phyloP scores from a whole-genome alignment of 78 protist species.

The Cavenderia fasciculata region DNA sequence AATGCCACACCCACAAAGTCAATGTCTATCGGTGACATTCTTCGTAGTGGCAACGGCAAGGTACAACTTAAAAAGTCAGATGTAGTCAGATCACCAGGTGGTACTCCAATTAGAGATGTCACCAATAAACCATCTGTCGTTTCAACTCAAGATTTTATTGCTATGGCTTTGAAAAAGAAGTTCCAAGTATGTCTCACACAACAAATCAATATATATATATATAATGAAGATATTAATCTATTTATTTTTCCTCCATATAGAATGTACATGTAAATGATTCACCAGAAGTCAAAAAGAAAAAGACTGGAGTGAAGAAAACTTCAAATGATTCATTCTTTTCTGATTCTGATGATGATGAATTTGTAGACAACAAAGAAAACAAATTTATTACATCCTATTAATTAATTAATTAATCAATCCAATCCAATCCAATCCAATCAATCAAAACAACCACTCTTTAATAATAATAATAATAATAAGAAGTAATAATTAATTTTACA shows the following conservation, averaged over 20 bases:
- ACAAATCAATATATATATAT: too few species aligned
- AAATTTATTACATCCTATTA: not conserved
- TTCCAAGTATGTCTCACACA: conserved; percentile 3
- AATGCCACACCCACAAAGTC: not conserved
- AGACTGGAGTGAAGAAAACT: not conserved
- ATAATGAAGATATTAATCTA: too few species aligned
- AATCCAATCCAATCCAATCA: not conserved
- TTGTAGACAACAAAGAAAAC: not conserved
- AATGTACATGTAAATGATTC: not conserved
- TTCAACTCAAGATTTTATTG: conserved; percentile 41
- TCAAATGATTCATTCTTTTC: conserved; percentile 4
- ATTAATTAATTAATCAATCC: not conserved
- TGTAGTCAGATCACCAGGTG: conserved; percentile 54
- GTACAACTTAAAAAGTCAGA: conserved; percentile 17
- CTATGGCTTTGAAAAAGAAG: conserved; percentile 19
- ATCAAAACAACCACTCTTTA: not conserved
- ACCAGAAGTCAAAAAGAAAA: not conserved
- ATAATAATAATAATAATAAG: too few species aligned
- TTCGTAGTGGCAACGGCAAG: not conserved
- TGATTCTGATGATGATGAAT: not conserved
- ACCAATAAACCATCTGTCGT: not conserved
- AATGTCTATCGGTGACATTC: conserved; percentile 11
- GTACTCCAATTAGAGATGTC: conserved; percentile 42
- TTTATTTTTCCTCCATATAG: too few species aligned
- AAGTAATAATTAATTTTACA: too few species aligned